These are phyloP conservation scores for Pterocarpus macrocarpus DNA, from an alignment of 306 rosid genomes.

Conservation along the genomic window DNA sequence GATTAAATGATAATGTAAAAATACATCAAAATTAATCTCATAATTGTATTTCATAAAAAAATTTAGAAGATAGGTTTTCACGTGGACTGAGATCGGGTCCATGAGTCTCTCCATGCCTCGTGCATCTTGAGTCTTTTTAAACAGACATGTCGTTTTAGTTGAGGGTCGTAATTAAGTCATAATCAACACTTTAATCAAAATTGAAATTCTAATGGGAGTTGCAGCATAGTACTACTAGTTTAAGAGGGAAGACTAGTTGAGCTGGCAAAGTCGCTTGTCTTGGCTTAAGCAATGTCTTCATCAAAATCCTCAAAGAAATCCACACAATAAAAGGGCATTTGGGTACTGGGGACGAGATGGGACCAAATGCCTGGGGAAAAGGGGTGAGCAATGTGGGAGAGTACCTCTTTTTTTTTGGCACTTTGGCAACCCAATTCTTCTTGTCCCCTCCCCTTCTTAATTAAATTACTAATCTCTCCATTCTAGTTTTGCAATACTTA, in stretches of 20 bases:
- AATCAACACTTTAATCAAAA: not conserved
- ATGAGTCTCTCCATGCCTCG: not conserved
- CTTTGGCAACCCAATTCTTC: slow-evolving; percentile 29
- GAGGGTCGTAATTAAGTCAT: slow-evolving; percentile 19
- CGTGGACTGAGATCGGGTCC: slow-evolving; percentile 12
- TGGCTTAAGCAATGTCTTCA: slow-evolving; percentile 29
- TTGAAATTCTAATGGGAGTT: not conserved
- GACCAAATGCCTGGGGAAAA: slow-evolving; percentile 30
- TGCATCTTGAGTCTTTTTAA: slow-evolving; percentile 18
- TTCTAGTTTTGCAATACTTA: slow-evolving; percentile 30
- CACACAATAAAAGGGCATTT: slow-evolving; percentile 24
- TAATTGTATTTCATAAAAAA: not conserved
- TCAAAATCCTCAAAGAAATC: slow-evolving; percentile 33
- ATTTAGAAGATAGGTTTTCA: not conserved
- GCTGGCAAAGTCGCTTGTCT: slow-evolving; percentile 19
- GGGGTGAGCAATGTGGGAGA: slow-evolving; percentile 15
- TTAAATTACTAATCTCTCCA: not conserved
- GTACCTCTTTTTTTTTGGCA: slow-evolving; percentile 19
- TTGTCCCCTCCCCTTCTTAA: slow-evolving; percentile 15
- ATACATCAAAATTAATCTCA: too few relatives aligned
- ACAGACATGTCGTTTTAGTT: not conserved
- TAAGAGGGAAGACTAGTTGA: not conserved
- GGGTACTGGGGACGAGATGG: slow-evolving; percentile 19
- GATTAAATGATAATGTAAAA: too few relatives aligned
- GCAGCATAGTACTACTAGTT: not conserved